Base-by-base conservation (phyloP, 2,329 filamentous ascomycete species). In the Didymella exigua region DNA sequence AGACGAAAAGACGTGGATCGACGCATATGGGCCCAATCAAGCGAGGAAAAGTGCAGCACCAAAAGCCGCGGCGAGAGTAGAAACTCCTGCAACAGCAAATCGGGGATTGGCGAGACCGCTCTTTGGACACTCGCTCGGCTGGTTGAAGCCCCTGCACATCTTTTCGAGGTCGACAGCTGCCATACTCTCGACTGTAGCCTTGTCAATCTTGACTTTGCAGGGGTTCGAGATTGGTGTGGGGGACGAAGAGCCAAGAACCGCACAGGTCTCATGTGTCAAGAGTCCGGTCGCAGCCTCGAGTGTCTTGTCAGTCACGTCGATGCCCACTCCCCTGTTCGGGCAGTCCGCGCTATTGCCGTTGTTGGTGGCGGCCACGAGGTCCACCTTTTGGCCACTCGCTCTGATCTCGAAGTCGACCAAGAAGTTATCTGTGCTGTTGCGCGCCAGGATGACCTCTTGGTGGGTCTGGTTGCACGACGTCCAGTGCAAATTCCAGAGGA, bases 111-210 rank as follows among this genome's bases (percentile, higher is more conserved):
- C 27, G 29, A 44, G 41, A 44, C 41, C 40, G 41, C 27, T 23
- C 27, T 44, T 44, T 23, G 41, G 41, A 33, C 41, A 44, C 41
- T 44, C 41, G 41, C 41, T 44, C 41, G 41, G 41, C 41, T 31
- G 27, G 27, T 44, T n/a, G 27, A 44, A 33, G 27, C 41, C 41
- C 10, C 18, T 33, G 29, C 41, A 44, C 8, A 33, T 23, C 18
- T 33, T 19, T n/a, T 44, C 18, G 41, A 44, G 41, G 41, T 44
- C 27, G 27, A 23, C 27, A 18, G 41, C 27, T 44, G 29, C 29
- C 41, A 44, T 44, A 33, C 41, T 44, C 27, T 44, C 41, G 27
- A 33, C 41, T 23, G 41, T 44, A 44, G 41, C 41, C 41, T 44
- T 33, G 27, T 44, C 41, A 23, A 44, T 44, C 41, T 44, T 33